Conservation (phyloP, 1,284 basidiomycete species). For the Ustilago sp. region DNA sequence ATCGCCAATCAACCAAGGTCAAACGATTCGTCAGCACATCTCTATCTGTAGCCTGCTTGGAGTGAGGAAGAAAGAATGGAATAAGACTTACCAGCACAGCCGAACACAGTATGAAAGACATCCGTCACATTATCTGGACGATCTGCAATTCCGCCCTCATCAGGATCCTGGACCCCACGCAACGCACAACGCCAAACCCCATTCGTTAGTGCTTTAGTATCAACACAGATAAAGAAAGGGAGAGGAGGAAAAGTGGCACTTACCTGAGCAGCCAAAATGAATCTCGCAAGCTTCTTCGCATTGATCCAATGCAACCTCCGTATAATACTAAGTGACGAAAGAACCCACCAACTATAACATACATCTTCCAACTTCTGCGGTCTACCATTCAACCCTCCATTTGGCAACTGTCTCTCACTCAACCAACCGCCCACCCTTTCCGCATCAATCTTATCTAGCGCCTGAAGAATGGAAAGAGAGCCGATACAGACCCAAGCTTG, state of each 20-base stretch:
- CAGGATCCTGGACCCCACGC: conserved; percentile 78
- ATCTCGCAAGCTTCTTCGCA: conserved; percentile 79
- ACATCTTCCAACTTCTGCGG: conserved; percentile 99
- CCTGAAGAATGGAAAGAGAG: conserved; percentile 85
- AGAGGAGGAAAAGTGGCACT: conserved; percentile 37
- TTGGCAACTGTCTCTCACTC: conserved; percentile 89
- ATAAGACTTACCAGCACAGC: conserved; percentile 80
- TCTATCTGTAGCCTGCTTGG: not conserved
- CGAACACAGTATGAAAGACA: conserved; percentile 95
- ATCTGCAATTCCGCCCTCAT: conserved; percentile 93
- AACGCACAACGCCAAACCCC: not conserved
- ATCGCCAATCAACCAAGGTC: not conserved
- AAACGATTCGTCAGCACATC: not conserved
- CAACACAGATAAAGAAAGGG: no score
- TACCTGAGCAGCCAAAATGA: conserved; percentile 90
- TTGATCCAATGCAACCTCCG: conserved; percentile 91
- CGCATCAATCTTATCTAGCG: conserved; percentile 74
- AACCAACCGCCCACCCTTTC: conserved; percentile 87
- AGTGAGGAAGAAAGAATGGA: not conserved
- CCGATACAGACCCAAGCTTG: conserved; percentile 93
- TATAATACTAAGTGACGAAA: conserved; percentile 87
- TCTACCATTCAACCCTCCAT: conserved; percentile 92
- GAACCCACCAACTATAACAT: conserved; percentile 97
- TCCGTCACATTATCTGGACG: conserved; percentile 92
- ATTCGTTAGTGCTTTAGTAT: not conserved